Conservation (phyloP, 345 rosid species). For the Salix udensis region DNA sequence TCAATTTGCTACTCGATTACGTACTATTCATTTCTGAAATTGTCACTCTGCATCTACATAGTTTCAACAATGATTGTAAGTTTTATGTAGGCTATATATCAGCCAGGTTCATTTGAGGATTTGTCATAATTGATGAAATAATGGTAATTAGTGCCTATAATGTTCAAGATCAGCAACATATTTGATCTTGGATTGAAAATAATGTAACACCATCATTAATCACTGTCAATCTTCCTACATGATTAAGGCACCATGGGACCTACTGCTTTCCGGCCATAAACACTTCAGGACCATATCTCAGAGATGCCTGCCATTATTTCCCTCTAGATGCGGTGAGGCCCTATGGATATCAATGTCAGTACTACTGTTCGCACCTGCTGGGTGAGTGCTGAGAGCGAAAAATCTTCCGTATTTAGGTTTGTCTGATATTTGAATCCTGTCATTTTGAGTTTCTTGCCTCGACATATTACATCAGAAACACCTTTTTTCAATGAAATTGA, state of each 20-base stretch:
- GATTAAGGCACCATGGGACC: conserved; percentile 1
- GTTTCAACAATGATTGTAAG: neutral
- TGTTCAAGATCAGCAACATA: neutral
- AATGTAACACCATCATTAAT: neutral
- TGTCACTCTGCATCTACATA: neutral
- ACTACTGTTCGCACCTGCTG: neutral
- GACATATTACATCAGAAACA: neutral
- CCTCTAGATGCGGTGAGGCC: neutral
- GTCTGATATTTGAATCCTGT: neutral
- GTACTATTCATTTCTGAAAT: neutral
- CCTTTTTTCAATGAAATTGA: neutral
- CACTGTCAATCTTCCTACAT: neutral
- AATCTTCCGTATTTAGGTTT: neutral
- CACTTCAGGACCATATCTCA: neutral
- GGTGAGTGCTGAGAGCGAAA: neutral
- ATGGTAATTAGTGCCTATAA: neutral
- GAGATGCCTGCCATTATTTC: neutral
- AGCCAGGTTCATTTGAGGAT: neutral
- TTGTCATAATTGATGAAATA: neutral
- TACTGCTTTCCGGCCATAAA: neutral
- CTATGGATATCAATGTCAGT: neutral
- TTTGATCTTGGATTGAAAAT: neutral
- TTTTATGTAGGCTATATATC: neutral
- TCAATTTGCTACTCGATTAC: neutral
- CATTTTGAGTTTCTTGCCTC: neutral